A percentile compares a stretch with the other conserved stretches of the same genome.
phyloP scores from a whole-genome alignment of 768 basidiomycete species.

The Naganishia onofrii region DNA sequence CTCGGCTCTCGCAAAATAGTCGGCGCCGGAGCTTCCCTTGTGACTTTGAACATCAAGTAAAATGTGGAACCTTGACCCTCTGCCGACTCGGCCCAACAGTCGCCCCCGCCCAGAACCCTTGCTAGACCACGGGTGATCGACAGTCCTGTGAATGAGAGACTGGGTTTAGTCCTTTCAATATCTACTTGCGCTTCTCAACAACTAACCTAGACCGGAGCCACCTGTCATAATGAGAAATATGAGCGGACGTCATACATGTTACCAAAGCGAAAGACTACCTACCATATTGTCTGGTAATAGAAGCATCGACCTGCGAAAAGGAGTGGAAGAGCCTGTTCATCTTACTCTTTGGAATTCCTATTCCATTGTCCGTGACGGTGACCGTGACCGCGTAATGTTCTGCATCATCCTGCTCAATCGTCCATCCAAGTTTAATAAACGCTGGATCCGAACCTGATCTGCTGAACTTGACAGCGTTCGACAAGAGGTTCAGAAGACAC shows the following conservation, averaged over 20 bases:
- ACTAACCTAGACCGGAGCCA: slow-evolving; percentile 40
- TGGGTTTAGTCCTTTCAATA: too few relatives aligned
- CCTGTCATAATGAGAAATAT: neutral
- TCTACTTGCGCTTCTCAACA: neutral
- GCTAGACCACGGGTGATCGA: slow-evolving; percentile 43
- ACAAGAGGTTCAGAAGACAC: slow-evolving; percentile 38
- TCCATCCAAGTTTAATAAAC: slow-evolving; percentile 35
- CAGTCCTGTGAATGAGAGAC: slow-evolving; percentile 37
- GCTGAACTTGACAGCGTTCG: slow-evolving; percentile 47
- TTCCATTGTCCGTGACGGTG: slow-evolving; percentile 42
- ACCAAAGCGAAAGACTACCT: neutral
- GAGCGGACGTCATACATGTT: neutral
- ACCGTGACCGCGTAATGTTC: slow-evolving; percentile 31
- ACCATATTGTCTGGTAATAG: slow-evolving; percentile 41
- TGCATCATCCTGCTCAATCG: slow-evolving; percentile 19
- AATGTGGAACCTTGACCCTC: slow-evolving; percentile 44
- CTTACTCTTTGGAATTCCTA: slow-evolving; percentile 41
- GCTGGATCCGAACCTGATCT: slow-evolving; percentile 34
- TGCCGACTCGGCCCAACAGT: slow-evolving; percentile 39
- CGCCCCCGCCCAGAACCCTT: slow-evolving; percentile 38
- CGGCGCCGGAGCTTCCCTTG: neutral
- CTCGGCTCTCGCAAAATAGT: neutral
- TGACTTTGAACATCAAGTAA: slow-evolving; percentile 37
- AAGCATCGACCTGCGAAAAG: slow-evolving; percentile 46
- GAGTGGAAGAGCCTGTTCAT: slow-evolving; percentile 43